phyloP scores from a whole-genome alignment of 306 rosid species.

The Geum urbanum region DNA sequence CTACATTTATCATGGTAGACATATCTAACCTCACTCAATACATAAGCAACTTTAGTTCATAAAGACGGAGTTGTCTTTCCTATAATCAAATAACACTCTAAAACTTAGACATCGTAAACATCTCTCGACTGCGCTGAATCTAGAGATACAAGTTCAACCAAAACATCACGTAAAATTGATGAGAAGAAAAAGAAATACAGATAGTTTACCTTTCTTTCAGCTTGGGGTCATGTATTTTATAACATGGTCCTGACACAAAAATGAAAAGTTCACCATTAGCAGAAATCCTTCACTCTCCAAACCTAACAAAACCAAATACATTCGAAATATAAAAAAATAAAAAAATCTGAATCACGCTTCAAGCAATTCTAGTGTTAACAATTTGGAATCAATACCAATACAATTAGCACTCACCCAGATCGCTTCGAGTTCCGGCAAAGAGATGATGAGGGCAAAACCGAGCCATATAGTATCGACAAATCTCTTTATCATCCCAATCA shows the following conservation, averaged over 20 bases:
- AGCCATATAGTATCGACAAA: conserved; percentile 75
- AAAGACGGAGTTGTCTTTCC: neutral
- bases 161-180: neutral
- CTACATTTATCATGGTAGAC: too few species aligned
- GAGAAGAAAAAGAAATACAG: neutral
- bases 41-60: neutral
- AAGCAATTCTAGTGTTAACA: neutral
- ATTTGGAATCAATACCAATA: neutral
- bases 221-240: conserved; percentile 68
- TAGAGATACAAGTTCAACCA: neutral
- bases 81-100: neutral
- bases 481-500: conserved; percentile 87
- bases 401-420: conserved; percentile 58
- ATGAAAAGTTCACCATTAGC: neutral
- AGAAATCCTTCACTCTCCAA: conserved; percentile 10
- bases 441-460: conserved; percentile 98
- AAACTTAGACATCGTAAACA: neutral
- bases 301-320: neutral
- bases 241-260: conserved; percentile 65
- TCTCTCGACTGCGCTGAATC: neutral
- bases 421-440: conserved; percentile 82
- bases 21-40: neutral
- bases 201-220: conserved; percentile 66
- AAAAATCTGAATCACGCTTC: neutral
- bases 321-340: neutral